Conservation (phyloP, 192 early-diverging fungal genomes). For the Mortierella claussenii region DNA sequence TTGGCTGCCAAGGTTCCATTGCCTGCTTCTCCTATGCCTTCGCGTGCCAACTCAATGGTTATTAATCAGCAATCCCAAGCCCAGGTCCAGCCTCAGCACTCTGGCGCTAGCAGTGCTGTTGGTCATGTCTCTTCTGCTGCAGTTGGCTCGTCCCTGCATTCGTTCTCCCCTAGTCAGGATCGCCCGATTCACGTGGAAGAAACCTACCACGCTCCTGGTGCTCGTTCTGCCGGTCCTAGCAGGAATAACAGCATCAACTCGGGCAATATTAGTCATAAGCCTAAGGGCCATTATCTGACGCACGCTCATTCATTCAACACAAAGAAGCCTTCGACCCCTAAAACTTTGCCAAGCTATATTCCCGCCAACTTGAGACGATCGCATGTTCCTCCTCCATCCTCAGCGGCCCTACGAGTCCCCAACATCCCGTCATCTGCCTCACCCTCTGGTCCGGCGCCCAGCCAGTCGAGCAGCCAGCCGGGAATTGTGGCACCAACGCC, state of each 20-base stretch:
- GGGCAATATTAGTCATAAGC: background rate
- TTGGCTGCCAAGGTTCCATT: background rate
- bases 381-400: constrained; percentile 10
- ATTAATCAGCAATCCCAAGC: too few relatives aligned
- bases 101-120: too few relatives aligned
- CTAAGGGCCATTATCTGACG: constrained; percentile 21
- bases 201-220: constrained; percentile 6
- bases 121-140: too few relatives aligned
- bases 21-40: background rate
- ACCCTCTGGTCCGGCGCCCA: too few relatives aligned
- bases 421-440: too few relatives aligned
- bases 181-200: constrained; percentile 28
- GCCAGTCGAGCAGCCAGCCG: too few relatives aligned
- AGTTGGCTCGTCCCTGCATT: too few relatives aligned
- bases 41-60: background rate
- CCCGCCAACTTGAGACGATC: constrained; percentile 20
- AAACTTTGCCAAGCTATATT: background rate
- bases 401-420: too few relatives aligned
- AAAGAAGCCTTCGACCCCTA: constrained; percentile 3
- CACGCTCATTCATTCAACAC: background rate
- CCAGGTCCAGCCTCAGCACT: too few relatives aligned
- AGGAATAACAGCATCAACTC: background rate
- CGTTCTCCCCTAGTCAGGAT: constrained; percentile 46
- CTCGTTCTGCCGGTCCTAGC: background rate
- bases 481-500: background rate